Evolutionary conservation across 345 rosid species (phyloP).

Genomic region (Triadica sebifera): DNA sequence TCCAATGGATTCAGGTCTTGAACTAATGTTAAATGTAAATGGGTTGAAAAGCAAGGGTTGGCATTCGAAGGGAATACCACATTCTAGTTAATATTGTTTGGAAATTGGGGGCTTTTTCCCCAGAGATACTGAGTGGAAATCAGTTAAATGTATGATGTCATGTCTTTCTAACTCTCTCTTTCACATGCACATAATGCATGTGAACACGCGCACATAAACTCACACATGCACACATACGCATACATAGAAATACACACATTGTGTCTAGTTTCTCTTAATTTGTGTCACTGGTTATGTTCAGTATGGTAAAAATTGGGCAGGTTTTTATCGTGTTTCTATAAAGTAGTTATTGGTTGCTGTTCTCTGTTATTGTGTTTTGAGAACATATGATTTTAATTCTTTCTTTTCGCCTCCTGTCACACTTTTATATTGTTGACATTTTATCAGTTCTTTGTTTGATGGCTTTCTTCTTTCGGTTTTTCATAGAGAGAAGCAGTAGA

Average conservation of each 20-base stretch:
- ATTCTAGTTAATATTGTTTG: background rate
- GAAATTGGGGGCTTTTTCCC: background rate
- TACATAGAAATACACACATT: background rate
- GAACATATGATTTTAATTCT: no score
- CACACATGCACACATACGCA: background rate
- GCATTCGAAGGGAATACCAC: background rate
- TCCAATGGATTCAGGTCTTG: background rate
- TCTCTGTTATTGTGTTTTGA: constrained; percentile 5
- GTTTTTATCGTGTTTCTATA: background rate
- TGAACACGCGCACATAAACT: no score
- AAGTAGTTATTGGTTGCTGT: background rate
- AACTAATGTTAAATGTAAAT: background rate
- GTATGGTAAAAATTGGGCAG: background rate
- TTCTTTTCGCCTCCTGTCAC: no score
- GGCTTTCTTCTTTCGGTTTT: constrained; percentile 12
- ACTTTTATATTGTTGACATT: no score
- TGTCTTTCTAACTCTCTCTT: background rate
- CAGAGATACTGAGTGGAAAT: background rate
- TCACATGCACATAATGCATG: no score
- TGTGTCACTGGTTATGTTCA: background rate
- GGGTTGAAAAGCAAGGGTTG: background rate
- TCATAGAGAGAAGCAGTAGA: constrained; percentile 91
- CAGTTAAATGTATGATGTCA: background rate
- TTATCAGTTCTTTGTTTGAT: no score
- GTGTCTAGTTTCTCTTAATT: background rate